Base-by-base conservation (phyloP, 345 rosid species). In the rapeseed (Brassica napus) region DNA sequence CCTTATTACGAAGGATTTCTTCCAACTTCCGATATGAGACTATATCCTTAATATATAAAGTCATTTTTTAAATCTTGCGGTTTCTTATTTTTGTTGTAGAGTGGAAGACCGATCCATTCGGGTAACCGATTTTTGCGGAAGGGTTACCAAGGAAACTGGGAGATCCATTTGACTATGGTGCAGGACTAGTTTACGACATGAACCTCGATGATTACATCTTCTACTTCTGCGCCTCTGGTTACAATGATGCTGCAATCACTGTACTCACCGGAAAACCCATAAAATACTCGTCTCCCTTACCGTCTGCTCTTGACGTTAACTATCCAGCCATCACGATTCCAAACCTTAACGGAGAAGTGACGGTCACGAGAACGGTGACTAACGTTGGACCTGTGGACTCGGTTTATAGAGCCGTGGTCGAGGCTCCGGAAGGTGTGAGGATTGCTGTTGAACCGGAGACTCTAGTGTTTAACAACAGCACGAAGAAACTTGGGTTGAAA, bases 151-250 rank as follows among this genome's bases (percentile, higher is more conserved):
- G 72, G 57, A 73, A 66, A 44, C 78, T 65, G 28, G 74, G 73
- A 28, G 74, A 67, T 68, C 73, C 82, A 58, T 79, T 79, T 32
- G 82, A 73, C 63, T 73, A 39, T 9, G 78, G 82, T 47, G 78
- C 73, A 67, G 78, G 82, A 42, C 82, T 79, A 7, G 74, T 79
- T 16, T 79, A 79, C 34, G 82, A 79, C 82, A 72, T 72, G 77
- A 72, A 71, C 77, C n/a, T 77, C 6, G 71, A 70, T 3, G 75
- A 77, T n/a, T 70, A 71, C 77, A 55, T 71, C 14, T 32, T 54
- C 67, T 64, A 11, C 66, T 78, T 78, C 10, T 78, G 76, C 62
- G 77, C 77, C 37, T 15, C 72, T 55, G 59, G 60, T 64, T 78
- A 71, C 81, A 57, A 65, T 23, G 60, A 78, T 0, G 15, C 72